phyloP scores from a whole-genome alignment of 768 basidiomycete species.

The Pleurotus eryngii region DNA sequence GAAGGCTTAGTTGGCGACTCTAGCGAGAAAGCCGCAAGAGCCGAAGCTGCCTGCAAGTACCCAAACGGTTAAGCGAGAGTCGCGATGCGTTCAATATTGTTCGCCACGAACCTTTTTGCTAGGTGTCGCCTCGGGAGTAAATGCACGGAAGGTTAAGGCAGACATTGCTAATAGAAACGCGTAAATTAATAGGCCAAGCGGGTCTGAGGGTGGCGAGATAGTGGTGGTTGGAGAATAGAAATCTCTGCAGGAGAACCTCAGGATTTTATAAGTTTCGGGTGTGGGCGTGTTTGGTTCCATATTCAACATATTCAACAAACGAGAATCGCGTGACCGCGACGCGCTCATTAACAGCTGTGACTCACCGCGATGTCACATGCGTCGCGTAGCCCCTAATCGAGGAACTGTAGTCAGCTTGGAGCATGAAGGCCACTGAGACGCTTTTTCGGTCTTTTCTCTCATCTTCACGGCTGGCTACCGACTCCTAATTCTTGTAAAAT shows the following conservation, averaged over 20 bases:
- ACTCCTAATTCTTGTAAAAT: too few relatives aligned
- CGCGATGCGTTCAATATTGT: not conserved
- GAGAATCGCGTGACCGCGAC: conserved; percentile 11
- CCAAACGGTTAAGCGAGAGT: not conserved
- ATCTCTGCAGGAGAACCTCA: conserved; percentile 11
- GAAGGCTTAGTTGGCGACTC: conserved; percentile 24
- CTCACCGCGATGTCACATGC: not conserved
- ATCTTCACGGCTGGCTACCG: too few relatives aligned
- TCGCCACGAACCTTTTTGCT: conserved; percentile 30
- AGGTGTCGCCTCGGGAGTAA: conserved; percentile 21
- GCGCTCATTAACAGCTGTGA: conserved; percentile 7
- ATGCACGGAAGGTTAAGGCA: not conserved
- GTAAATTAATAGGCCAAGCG: not conserved
- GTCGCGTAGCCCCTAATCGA: not conserved
- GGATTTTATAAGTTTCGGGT: conserved; percentile 7
- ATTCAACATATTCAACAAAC: conserved; percentile 6
- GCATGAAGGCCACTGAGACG: too few relatives aligned
- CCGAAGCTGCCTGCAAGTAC: conserved; percentile 20
- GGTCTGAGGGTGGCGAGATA: not conserved
- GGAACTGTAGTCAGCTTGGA: not conserved
- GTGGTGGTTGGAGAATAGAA: conserved; percentile 6
- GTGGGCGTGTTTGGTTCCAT: conserved; percentile 12
- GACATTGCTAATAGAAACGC: not conserved
- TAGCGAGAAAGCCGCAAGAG: conserved; percentile 29
- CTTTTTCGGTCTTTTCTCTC: too few relatives aligned